These are phyloP conservation scores for Capsicum rhomboideum DNA, from an alignment of 257 asterid genomes.

Conservation along the genomic window DNA sequence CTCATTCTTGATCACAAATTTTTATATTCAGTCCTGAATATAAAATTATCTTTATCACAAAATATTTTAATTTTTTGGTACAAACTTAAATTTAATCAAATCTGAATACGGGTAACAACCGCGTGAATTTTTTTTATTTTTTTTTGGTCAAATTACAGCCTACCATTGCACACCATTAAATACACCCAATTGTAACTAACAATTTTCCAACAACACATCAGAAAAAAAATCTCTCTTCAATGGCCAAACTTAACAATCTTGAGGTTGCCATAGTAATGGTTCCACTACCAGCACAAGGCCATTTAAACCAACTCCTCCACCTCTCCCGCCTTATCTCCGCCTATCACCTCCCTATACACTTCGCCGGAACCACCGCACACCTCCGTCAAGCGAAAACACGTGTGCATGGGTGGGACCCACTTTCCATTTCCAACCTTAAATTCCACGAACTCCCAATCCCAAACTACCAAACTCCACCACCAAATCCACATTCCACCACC, in stretches of 20 bases:
- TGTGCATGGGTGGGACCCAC: constrained; percentile 3
- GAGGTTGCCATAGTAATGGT: constrained; percentile 7
- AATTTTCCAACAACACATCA: neutral
- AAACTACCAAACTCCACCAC: constrained; percentile 1
- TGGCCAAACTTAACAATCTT: neutral
- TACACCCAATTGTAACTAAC: neutral
- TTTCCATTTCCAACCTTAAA: neutral
- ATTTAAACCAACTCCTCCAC: constrained; percentile 17
- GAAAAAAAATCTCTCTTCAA: neutral
- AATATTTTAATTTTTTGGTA: too few relatives aligned
- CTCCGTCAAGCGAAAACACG: constrained; percentile 9
- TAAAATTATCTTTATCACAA: too few relatives aligned
- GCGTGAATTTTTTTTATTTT: neutral
- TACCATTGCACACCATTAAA: neutral
- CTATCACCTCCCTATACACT: constrained; percentile 2
- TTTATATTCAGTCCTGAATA: too few relatives aligned
- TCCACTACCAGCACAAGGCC: constrained; percentile 20
- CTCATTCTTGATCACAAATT: too few relatives aligned
- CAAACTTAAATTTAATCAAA: too few relatives aligned
- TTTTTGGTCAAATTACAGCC: neutral
- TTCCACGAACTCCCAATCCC: constrained; percentile 12
- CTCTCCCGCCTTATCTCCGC: constrained; percentile 11
- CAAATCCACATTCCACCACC: constrained; percentile 7
- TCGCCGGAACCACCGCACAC: neutral
- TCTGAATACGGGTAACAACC: too few relatives aligned